Evolutionary conservation across 2,329 filamentous ascomycete species (phyloP), one percentile per base, ranked within the genome.

Genomic region (Arthroderma uncinatum): DNA sequence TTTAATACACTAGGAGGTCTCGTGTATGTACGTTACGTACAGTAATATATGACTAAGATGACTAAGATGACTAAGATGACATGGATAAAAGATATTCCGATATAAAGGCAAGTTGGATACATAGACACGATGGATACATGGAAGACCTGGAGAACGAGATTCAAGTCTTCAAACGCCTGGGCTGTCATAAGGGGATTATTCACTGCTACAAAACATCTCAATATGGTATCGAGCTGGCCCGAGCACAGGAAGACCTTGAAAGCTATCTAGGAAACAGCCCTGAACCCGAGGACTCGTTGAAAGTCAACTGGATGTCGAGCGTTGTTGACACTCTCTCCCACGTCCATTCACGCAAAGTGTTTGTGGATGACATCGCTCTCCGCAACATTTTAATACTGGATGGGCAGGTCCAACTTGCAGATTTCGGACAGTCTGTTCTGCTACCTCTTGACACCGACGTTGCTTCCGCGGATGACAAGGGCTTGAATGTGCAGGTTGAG

Each of bases 311-410:
- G 61, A 62, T 62, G 16, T 54, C 60, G 14, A 56, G 56, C 53
- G 47, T 61, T 44, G 52, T 59, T 54, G 55, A 60, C 23, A 59
- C 61, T 25, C 54, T 59, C n/a, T 56, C 59, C 34, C 37, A 60
- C 34, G 42, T 58, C 44, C 59, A 60, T 56, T 60, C 59, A 28
- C 30, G 54, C 28, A 59, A 44, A 57, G 57, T 60, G 19, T 57
- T 60, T 53, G 58, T 62, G 52, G 60, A 60, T 58, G 60, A 62
- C 42, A 60, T 61, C 23, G 60, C 60, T 37, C 60, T 62, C 14
- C 58, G 61, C 44, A 62, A 63, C 52, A 56, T 63, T 56, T 55
- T 63, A 34, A 54, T 59, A 7, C 30, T 21, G 14, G 30, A 57
- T 44, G 52, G 33, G 21, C 37, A 55, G 39, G 55, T 57, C 28